Evolutionary conservation across 768 basidiomycete species (phyloP).

Genomic region (Agaricus subrufescens): DNA sequence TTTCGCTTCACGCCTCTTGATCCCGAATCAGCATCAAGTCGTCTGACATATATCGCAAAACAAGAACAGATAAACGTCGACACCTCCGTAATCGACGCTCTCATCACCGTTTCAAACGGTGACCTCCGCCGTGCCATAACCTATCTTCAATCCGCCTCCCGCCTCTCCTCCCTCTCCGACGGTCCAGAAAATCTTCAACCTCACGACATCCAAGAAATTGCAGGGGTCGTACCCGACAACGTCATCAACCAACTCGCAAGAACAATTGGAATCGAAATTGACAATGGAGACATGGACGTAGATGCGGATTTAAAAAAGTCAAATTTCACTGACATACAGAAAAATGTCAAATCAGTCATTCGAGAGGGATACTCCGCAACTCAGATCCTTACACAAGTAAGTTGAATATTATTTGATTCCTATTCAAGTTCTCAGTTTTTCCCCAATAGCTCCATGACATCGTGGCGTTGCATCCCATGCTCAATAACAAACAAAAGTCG

Average conservation of each 20-base stretch:
- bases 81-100: constrained; percentile 57
- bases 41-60: constrained; percentile 77
- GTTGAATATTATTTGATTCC: constrained; percentile 15
- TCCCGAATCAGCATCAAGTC: constrained; percentile 61
- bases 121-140: constrained; percentile 97
- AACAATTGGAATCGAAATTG: constrained; percentile 68
- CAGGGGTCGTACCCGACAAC: constrained; percentile 82
- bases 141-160: constrained; percentile 92
- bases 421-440: constrained; percentile 24
- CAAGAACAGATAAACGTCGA: constrained; percentile 64
- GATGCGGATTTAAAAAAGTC: constrained; percentile 29
- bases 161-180: constrained; percentile 70
- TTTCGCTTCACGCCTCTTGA: constrained; percentile 97
- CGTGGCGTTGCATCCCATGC: constrained; percentile 74
- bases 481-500: constrained; percentile 79
- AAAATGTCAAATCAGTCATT: constrained; percentile 70
- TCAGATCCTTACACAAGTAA: constrained; percentile 84
- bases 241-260: constrained; percentile 67
- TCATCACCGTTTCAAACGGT: constrained; percentile 80
- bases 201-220: constrained; percentile 90
- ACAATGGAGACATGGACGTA: constrained; percentile 41
- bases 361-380: constrained; percentile 91
- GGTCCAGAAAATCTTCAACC: constrained; percentile 75
- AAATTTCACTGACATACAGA: constrained; percentile 57
- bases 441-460: constrained; percentile 78